Conservation (phyloP, 2,329 filamentous ascomycete species). For the Chrysoporthe deuterocubensis region DNA sequence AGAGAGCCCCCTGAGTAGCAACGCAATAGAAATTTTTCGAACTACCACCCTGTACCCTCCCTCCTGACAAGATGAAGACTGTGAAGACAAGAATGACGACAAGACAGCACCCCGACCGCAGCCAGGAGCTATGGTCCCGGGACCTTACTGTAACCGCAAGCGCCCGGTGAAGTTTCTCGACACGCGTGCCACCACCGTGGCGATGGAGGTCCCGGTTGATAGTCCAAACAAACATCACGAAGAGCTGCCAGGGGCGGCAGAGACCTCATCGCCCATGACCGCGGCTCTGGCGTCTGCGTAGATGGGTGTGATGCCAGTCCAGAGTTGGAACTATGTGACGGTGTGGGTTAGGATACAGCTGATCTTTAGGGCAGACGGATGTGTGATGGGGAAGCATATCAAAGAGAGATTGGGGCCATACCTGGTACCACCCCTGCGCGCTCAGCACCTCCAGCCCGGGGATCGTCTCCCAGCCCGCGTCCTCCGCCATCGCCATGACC, state of each 20-base stretch:
- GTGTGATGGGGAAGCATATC: not conserved
- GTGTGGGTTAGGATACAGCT: conserved; percentile 33
- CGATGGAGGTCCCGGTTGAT: not conserved
- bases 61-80: not conserved
- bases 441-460: conserved; percentile 87
- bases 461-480: conserved; percentile 80
- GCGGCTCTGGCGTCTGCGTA: conserved; percentile 70
- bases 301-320: conserved; percentile 79
- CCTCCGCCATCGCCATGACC: conserved; percentile 80
- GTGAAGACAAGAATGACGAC: not conserved
- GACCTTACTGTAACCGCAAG: not conserved
- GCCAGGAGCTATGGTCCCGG: not conserved
- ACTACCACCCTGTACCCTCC: not conserved
- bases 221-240: not conserved
- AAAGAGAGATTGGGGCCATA: conserved; percentile 46
- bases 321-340: conserved; percentile 69
- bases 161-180: not conserved
- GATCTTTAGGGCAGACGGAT: conserved; percentile 1
- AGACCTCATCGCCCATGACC: conserved; percentile 49
- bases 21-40: not conserved
- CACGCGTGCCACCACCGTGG: not conserved
- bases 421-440: conserved; percentile 88
- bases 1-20: not conserved
- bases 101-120: not conserved
- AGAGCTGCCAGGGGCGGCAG: not conserved